Evolutionary conservation across 2,329 filamentous ascomycete species (phyloP), one percentile per base, ranked within the genome.

Genomic region (Paracamarosporium sp.): DNA sequence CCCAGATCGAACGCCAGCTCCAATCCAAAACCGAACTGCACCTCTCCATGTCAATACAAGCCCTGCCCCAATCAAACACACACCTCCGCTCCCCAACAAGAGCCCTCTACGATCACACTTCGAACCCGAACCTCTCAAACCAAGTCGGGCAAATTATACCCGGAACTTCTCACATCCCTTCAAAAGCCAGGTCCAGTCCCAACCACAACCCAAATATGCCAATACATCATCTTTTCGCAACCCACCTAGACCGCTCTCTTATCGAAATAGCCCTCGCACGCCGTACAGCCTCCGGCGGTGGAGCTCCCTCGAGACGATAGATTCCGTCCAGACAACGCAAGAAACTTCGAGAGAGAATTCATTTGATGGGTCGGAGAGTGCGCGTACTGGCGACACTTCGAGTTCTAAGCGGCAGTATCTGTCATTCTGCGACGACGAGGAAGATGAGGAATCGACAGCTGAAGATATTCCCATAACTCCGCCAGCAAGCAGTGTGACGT

Each of bases 231-330:
- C 68, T 0, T 68, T 67, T 44, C 62, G 62, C 17, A 64, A 62
- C 27, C 55, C 58, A 3, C 44, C 54, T 12, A 60, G 33, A 7
- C 31, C 55, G 12, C 11, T 50, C 12, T 45, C 57, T 4, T 50
- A 53, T 15, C 53, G 46, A 13, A 61, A 46, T 46, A 66, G 67
- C 40, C 63, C 57, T 56, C 66, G 63, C 28, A 51, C 71, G 15
- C 67, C 67, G 17, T 59, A 59, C 8, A 63, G 62, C 35, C 45
- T 73, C 20, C 56, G 64, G 5, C 61, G 60, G 50, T 67, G 67
- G 52, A 71, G 69, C 7, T 74, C 72, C 1, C 53, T 73, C 24
- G 72, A 74, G 48, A 74, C 72, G 4, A 74, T 74, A 48, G 64
- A 65, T 15, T 73, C 69, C 2, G 71, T 74, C 33, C 66, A 61